phyloP scores from a whole-genome alignment of 108 stramenopile genomes.

The Pseudonitzschia multiseries region DNA sequence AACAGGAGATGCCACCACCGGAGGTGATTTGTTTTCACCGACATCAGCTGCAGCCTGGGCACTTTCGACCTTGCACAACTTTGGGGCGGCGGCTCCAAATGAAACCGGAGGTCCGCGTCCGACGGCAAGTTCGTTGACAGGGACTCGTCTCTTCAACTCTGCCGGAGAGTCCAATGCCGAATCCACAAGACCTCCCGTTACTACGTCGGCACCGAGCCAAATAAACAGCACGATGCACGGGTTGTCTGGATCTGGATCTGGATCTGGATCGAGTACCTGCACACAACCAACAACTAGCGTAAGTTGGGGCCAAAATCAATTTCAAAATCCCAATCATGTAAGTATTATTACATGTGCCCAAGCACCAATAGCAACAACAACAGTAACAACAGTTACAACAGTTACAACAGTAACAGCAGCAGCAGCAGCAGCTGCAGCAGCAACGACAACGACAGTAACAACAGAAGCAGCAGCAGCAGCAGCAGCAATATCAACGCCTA shows the following conservation, averaged over 20 bases:
- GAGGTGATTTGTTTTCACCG: slow-evolving; percentile 33
- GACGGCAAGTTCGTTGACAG: slow-evolving; percentile 15
- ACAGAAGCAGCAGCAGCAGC: too few species aligned
- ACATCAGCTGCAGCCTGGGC: slow-evolving; percentile 43
- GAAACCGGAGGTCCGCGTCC: slow-evolving; percentile 18
- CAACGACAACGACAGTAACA: too few species aligned
- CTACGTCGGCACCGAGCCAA: background rate
- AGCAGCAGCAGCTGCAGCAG: too few species aligned
- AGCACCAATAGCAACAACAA: too few species aligned
- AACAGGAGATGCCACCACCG: background rate
- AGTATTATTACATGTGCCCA: too few species aligned
- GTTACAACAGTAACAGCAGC: too few species aligned
- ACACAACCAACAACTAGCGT: slow-evolving; percentile 7
- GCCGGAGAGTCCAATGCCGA: background rate
- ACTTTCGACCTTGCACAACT: slow-evolving; percentile 39
- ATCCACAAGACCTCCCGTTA: background rate
- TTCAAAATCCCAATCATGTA: slow-evolving; percentile 4
- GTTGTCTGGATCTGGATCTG: background rate
- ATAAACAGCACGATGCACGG: background rate
- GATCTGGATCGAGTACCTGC: too few species aligned
- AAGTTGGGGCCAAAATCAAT: slow-evolving; percentile 8
- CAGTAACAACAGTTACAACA: too few species aligned
- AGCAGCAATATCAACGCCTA: too few species aligned
- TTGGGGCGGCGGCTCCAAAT: slow-evolving; percentile 23
- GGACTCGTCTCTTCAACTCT: slow-evolving; percentile 35